Evolutionary conservation across 768 basidiomycete species (phyloP).

Genomic region (Leccinum truebloodii): DNA sequence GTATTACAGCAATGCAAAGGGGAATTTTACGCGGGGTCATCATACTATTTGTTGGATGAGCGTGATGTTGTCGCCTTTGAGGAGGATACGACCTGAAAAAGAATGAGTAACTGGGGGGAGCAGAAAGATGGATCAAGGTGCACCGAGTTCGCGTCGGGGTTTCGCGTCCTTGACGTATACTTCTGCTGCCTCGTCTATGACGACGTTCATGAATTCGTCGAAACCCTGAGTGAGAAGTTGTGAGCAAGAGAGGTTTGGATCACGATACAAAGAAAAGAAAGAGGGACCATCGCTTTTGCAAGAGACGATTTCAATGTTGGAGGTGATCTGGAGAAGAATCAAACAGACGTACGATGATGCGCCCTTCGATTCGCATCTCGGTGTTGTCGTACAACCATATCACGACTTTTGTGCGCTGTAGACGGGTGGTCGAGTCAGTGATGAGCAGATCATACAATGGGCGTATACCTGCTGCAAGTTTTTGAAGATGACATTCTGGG

Average conservation of each 20-base stretch:
- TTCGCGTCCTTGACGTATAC: constrained; percentile 89
- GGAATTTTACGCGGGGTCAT: constrained; percentile 19
- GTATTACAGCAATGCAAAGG: constrained; percentile 4
- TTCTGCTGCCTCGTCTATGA: constrained; percentile 91
- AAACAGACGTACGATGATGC: constrained; percentile 79
- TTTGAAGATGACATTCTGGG: constrained; percentile 96
- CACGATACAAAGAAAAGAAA: constrained; percentile 1
- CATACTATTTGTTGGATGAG: constrained; percentile 75
- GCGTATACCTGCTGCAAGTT: constrained; percentile 80
- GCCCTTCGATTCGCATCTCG: constrained; percentile 95
- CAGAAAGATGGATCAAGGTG: constrained; percentile 24
- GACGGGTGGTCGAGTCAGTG: constrained; percentile 9
- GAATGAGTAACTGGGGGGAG: neutral
- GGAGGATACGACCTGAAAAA: constrained; percentile 79
- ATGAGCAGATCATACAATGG: constrained; percentile 6
- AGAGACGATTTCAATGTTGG: constrained; percentile 41
- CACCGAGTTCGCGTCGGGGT: constrained; percentile 82
- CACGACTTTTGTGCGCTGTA: constrained; percentile 77
- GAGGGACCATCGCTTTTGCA: constrained; percentile 36
- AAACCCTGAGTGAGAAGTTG: constrained; percentile 67
- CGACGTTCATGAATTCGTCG: constrained; percentile 99
- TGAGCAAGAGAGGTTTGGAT: constrained; percentile 25
- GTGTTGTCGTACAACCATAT: constrained; percentile 98
- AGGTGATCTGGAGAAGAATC: constrained; percentile 27
- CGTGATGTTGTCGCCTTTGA: constrained; percentile 99